Evolutionary conservation across 768 basidiomycete genomes (phyloP).

Genomic region (Suillus clintonianus): DNA sequence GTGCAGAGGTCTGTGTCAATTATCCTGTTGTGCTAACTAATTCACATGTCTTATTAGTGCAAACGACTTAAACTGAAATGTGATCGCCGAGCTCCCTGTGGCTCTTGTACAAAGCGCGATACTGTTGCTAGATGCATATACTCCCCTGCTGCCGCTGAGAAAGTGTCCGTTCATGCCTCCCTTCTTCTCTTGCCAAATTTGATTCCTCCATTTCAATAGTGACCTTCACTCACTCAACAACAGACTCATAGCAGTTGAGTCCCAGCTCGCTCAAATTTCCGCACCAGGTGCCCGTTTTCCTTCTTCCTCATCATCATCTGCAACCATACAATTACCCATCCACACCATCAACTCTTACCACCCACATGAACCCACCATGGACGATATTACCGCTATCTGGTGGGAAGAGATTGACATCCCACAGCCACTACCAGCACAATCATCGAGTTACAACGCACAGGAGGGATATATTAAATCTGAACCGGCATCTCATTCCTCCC

Average conservation of each 20-base stretch:
- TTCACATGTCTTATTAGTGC: conserved; percentile 50
- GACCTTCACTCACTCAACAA: conserved; percentile 86
- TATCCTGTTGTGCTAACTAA: background rate
- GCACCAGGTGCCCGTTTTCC: conserved; percentile 28
- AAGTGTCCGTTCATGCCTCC: conserved; percentile 56
- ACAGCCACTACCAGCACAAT: conserved; percentile 14
- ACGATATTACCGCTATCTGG: conserved; percentile 64
- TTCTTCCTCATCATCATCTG: conserved; percentile 16
- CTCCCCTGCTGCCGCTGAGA: conserved; percentile 82
- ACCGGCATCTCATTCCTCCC: conserved; percentile 22
- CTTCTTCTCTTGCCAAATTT: background rate
- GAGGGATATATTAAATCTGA: conserved; percentile 36
- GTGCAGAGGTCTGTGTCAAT: conserved; percentile 62
- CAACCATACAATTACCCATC: conserved; percentile 37
- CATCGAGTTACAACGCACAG: conserved; percentile 15
- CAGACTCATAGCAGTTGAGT: conserved; percentile 71
- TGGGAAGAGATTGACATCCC: conserved; percentile 51
- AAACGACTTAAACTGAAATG: conserved; percentile 88
- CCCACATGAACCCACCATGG: conserved; percentile 32
- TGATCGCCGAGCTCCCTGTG: conserved; percentile 76
- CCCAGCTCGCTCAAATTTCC: conserved; percentile 51
- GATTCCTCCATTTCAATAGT: conserved; percentile 31
- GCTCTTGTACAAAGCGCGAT: conserved; percentile 78
- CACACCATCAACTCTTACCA: conserved; percentile 39
- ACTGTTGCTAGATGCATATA: conserved; percentile 73